phyloP scores from a whole-genome alignment of 345 rosid genomes.

The Erysimum cheiranthoides region DNA sequence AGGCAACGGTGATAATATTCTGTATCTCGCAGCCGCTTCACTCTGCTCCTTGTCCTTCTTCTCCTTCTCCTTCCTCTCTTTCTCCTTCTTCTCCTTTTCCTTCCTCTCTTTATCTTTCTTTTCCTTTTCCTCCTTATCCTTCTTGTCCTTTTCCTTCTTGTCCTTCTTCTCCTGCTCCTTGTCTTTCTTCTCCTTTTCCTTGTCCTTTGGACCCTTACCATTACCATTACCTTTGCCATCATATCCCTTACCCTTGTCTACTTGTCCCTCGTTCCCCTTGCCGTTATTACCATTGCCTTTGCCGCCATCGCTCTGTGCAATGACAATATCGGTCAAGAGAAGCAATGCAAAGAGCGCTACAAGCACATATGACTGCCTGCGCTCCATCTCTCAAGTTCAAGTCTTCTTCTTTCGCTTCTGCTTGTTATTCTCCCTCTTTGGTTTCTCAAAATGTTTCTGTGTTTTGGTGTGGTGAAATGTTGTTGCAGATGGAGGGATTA shows the following conservation, averaged over 20 bases:
- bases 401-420: slow-evolving; percentile 29
- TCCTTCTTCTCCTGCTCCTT: slow-evolving; percentile 14
- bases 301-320: slow-evolving; percentile 39
- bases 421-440: slow-evolving; percentile 24
- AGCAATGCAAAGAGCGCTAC: slow-evolving; percentile 49
- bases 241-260: slow-evolving; percentile 25
- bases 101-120: slow-evolving; percentile 27
- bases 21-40: slow-evolving; percentile 50
- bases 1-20: slow-evolving; percentile 31
- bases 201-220: slow-evolving; percentile 31
- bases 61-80: slow-evolving; percentile 39
- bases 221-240: slow-evolving; percentile 26
- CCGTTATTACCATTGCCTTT: slow-evolving; percentile 27
- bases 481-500: slow-evolving; percentile 16
- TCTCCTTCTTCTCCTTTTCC: slow-evolving; percentile 37
- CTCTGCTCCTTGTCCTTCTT: slow-evolving; percentile 40
- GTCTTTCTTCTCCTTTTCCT: background rate
- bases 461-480: slow-evolving; percentile 35
- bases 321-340: slow-evolving; percentile 46
- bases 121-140: slow-evolving; percentile 14
- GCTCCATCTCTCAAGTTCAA: slow-evolving; percentile 39
- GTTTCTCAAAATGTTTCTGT: slow-evolving; percentile 34
- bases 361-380: slow-evolving; percentile 45
- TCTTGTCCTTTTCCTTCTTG: slow-evolving; percentile 12
- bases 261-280: slow-evolving; percentile 27